Evolutionary conservation across 306 rosid species (phyloP).

Genomic region (Vigna mungo): DNA sequence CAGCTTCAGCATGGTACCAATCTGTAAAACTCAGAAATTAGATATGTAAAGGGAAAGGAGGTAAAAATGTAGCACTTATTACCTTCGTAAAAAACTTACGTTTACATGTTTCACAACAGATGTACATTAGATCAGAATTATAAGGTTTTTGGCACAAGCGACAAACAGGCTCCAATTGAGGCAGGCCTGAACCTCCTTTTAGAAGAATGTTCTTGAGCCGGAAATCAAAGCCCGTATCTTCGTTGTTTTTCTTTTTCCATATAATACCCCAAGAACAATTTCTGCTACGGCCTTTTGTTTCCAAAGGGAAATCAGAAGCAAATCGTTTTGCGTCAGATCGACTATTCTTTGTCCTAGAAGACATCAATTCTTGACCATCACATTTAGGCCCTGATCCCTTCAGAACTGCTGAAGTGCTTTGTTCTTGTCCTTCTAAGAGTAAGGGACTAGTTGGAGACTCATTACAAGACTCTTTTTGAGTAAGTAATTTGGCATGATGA

Average conservation of each 20-base stretch:
- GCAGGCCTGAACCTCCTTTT: constrained; percentile 54
- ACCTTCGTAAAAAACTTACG: constrained; percentile 55
- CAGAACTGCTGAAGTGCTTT: constrained; percentile 44
- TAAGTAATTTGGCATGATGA: constrained; percentile 50
- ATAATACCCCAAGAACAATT: constrained; percentile 75
- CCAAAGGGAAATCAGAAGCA: constrained; percentile 50
- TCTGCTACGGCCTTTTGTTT: constrained; percentile 55
- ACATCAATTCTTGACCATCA: constrained; percentile 41
- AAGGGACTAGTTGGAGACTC: constrained; percentile 76
- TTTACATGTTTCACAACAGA: constrained; percentile 71
- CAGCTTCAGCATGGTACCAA: constrained; percentile 89
- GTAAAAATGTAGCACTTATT: neutral
- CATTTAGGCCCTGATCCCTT: constrained; percentile 51
- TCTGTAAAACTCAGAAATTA: constrained; percentile 50
- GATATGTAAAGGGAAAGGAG: neutral
- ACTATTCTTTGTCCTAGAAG: constrained; percentile 48
- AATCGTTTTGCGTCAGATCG: constrained; percentile 51
- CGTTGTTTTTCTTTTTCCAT: constrained; percentile 62
- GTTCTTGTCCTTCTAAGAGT: constrained; percentile 60
- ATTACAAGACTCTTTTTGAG: constrained; percentile 52
- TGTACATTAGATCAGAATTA: constrained; percentile 70
- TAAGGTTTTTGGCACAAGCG: constrained; percentile 63
- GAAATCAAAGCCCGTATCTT: constrained; percentile 57
- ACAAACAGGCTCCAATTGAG: constrained; percentile 62
- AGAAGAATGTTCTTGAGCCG: constrained; percentile 68